Conservation (phyloP, 1,284 basidiomycete genomes). For the Ceratobasidium sp. region DNA sequence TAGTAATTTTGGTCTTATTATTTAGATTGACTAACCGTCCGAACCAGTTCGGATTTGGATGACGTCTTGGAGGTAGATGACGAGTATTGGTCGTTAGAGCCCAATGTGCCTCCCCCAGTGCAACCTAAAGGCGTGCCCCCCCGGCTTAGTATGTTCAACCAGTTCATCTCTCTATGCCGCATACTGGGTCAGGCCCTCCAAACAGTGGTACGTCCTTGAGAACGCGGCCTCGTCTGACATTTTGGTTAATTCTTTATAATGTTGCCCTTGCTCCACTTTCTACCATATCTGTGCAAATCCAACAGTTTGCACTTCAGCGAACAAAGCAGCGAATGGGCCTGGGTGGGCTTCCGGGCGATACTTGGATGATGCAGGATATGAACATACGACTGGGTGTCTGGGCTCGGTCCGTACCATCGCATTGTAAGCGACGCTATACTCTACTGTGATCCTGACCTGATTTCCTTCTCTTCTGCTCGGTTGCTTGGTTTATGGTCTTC, state of each 20-base stretch:
- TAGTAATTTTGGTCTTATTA: not conserved
- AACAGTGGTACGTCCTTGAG: not conserved
- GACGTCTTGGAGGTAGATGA: slow-evolving; percentile 3
- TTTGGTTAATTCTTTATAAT: too few relatives aligned
- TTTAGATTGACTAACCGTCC: not conserved
- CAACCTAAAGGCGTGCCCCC: not conserved
- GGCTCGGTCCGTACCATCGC: too few relatives aligned
- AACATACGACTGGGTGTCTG: not conserved
- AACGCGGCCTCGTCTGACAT: not conserved
- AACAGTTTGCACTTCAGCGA: slow-evolving; percentile 6
- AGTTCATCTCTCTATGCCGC: not conserved
- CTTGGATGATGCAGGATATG: slow-evolving; percentile 15
- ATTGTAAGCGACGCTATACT: too few relatives aligned
- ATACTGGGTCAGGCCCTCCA: slow-evolving; percentile 1
- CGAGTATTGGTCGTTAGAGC: slow-evolving; percentile 17
- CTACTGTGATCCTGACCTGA: too few relatives aligned
- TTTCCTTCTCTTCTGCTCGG: too few relatives aligned
- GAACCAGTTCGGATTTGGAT: slow-evolving; percentile 3
- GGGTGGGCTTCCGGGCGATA: not conserved
- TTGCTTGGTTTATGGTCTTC: too few relatives aligned
- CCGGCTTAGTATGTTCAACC: not conserved
- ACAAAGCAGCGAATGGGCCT: slow-evolving; percentile 13
- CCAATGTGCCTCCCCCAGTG: not conserved
- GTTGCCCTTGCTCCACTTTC: too few relatives aligned
- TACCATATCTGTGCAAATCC: too few relatives aligned